phyloP scores from a whole-genome alignment of 768 basidiomycete genomes.

The Naganishia antarctica region DNA sequence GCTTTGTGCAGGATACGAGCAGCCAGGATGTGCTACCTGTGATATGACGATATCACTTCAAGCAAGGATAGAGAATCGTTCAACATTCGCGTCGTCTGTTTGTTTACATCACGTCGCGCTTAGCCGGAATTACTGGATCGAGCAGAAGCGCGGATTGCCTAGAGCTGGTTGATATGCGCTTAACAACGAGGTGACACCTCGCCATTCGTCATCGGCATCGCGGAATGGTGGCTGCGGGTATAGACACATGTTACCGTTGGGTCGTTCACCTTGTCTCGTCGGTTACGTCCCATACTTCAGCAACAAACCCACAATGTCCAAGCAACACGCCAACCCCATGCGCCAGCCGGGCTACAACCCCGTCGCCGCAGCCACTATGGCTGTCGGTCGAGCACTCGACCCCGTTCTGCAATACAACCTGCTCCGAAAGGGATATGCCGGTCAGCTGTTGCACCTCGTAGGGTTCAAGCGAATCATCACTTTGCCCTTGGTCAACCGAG shows the following conservation, averaged over 20 bases:
- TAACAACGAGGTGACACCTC: not conserved
- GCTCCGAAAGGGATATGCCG: conserved; percentile 32
- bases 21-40: too few relatives aligned
- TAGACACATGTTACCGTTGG: too few relatives aligned
- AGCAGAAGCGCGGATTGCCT: not conserved
- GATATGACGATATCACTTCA: too few relatives aligned
- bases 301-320: not conserved
- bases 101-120: conserved; percentile 20
- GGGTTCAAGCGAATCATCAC: conserved; percentile 28
- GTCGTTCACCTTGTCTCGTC: too few relatives aligned
- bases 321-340: conserved; percentile 5
- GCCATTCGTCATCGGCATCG: not conserved
- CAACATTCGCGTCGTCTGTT: conserved; percentile 17
- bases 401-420: conserved; percentile 31
- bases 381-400: conserved; percentile 27
- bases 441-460: conserved; percentile 23
- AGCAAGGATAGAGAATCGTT: conserved; percentile 13
- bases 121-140: not conserved
- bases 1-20: too few relatives aligned
- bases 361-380: conserved; percentile 20
- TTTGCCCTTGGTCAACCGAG: conserved; percentile 26
- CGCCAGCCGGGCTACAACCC: conserved; percentile 17
- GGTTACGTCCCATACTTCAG: not conserved
- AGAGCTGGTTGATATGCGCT: conserved; percentile 8
- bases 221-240: too few relatives aligned